Evolutionary conservation across 1,284 basidiomycete species (phyloP), one percentile per base, ranked within the genome.

Genomic region (Entoloma clypeatum): DNA sequence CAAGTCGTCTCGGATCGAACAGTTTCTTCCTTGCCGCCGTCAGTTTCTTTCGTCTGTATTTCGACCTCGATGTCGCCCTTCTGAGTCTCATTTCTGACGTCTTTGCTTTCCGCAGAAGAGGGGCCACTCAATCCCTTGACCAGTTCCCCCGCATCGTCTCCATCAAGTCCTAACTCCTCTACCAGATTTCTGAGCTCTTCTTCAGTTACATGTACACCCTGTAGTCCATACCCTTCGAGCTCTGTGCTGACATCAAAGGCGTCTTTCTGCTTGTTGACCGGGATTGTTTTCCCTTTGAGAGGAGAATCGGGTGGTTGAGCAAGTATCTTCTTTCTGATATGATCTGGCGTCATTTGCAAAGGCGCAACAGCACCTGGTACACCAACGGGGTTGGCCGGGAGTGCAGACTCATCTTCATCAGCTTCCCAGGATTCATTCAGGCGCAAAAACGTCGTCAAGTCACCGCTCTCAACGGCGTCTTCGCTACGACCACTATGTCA

Each of bases 301-400:
- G 81, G 77, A 5, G 77, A 74, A 13, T 58, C 55, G 0, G 71
- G 60, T 9, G 72, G 71, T 27, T 68, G 66, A 26, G 75, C 71
- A 13, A 78, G 63, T 41, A 77, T 69, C 50, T 75, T 74, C 36
- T 71, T 71, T 50, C 67, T 79, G 44, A 81, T 67, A 49, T 78
- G 81, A 35, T 82, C 77, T 18, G 85, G 83, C n/a, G 80, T 83
- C 81, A 89, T 88, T 55, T 88, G 75, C 9, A 78, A 64, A 8
- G 86, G 84, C 3, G 77, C 70, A 25, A 76, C 69, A 0, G 82
- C 86, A 2, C 86, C 86, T 1, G 87, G 86, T 2, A 90, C 84
- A 38, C 86, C 86, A 31, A 89, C 73, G 9, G 83, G 78, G 49
- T 77, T 71, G 1, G 57, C 69, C 16, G 59, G 65, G 26, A 71